These are phyloP conservation scores for Aspergillus sclerotioniger DNA, from an alignment of 495 filamentous ascomycete genomes.

Conservation along the genomic window DNA sequence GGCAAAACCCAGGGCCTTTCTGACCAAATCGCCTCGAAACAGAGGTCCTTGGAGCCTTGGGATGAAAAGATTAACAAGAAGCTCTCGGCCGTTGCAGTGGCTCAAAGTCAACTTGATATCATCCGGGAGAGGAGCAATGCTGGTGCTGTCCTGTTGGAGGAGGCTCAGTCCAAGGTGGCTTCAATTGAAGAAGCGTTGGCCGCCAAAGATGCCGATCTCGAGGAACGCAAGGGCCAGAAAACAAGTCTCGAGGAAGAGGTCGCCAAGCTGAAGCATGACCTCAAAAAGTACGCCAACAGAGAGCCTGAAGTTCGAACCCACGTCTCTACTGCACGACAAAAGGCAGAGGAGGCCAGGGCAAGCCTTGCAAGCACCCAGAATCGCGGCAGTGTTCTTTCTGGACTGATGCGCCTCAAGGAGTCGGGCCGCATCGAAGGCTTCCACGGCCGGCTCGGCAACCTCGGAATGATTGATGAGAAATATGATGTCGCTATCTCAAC, in stretches of 20 bases:
- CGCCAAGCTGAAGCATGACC: slow-evolving; percentile 63
- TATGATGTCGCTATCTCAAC: slow-evolving; percentile 98
- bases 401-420: slow-evolving; percentile 90
- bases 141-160: slow-evolving; percentile 75
- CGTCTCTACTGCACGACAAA: slow-evolving; percentile 84
- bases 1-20: slow-evolving; percentile 94
- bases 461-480: slow-evolving; percentile 90
- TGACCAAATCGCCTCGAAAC: slow-evolving; percentile 85
- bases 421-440: slow-evolving; percentile 96
- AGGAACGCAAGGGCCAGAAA: slow-evolving; percentile 71
- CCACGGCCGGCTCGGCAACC: slow-evolving; percentile 90
- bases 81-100: slow-evolving; percentile 87
- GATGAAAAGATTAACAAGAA: slow-evolving; percentile 95
- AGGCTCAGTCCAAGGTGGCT: slow-evolving; percentile 75
- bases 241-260: slow-evolving; percentile 71
- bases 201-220: slow-evolving; percentile 69
- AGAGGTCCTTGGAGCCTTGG: slow-evolving; percentile 95
- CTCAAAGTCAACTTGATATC: slow-evolving; percentile 90
- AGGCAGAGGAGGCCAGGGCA: slow-evolving; percentile 90
- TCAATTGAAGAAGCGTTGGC: slow-evolving; percentile 66
- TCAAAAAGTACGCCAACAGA: slow-evolving; percentile 66
- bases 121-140: slow-evolving; percentile 84
- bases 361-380: slow-evolving; percentile 86
- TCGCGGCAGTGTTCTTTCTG: slow-evolving; percentile 86
- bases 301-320: slow-evolving; percentile 79